Conservation (phyloP, 2,329 filamentous ascomycete species). For the Penicillium italicum region DNA sequence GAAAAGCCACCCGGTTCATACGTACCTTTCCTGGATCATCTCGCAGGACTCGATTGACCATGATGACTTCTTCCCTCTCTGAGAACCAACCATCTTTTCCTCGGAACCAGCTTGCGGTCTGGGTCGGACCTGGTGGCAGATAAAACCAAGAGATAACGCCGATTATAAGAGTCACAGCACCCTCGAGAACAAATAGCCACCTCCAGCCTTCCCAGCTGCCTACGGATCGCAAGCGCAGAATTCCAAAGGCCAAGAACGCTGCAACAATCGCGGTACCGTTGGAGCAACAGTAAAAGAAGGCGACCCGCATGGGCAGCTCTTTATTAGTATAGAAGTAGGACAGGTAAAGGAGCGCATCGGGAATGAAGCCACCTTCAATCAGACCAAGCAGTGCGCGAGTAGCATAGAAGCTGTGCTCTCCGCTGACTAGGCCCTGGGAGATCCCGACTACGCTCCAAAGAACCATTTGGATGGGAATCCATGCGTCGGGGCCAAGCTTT, state of each 20-base stretch:
- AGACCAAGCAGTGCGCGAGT: slow-evolving; percentile 45
- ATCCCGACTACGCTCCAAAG: slow-evolving; percentile 35
- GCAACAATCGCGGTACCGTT: slow-evolving; percentile 1
- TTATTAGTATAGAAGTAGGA: slow-evolving; percentile 6
- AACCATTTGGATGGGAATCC: slow-evolving; percentile 55
- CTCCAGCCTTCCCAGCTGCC: slow-evolving; percentile 7
- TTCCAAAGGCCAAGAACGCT: slow-evolving; percentile 7
- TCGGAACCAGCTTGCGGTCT: slow-evolving; percentile 58
- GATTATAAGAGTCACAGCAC: slow-evolving; percentile 2
- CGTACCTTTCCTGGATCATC: slow-evolving; percentile 50
- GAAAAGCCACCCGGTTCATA: fast-evolving
- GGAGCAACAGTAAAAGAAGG: background rate
- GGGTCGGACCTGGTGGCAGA: slow-evolving; percentile 58
- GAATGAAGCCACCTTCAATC: slow-evolving; percentile 48
- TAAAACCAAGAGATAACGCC: slow-evolving; percentile 40
- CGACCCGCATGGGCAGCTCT: slow-evolving; percentile 1
- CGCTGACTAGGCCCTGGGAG: slow-evolving; percentile 47
- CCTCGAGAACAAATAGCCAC: slow-evolving; percentile 9
- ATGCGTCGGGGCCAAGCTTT: slow-evolving; percentile 53
- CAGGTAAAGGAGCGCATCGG: slow-evolving; percentile 18
- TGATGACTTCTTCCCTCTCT: slow-evolving; percentile 62
- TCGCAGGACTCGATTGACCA: slow-evolving; percentile 56
- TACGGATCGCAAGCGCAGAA: slow-evolving; percentile 6
- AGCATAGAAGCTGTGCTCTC: slow-evolving; percentile 39
- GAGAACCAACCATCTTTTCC: slow-evolving; percentile 57